Conservation (phyloP, 139 green algal species). For the Coelastrella sp. region DNA sequence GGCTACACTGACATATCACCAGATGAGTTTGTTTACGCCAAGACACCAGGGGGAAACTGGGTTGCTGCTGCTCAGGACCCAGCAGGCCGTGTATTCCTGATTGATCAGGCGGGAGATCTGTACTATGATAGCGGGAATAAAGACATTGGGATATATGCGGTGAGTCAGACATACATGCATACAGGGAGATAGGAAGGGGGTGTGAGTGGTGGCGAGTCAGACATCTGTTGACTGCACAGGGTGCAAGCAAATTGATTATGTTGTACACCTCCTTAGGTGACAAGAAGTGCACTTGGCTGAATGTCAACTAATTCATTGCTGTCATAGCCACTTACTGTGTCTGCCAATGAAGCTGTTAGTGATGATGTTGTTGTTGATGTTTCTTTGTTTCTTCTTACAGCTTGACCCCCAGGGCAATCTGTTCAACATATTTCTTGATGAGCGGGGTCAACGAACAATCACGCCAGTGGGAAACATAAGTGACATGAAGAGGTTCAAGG, state of each 20-base stretch:
- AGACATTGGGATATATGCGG: conserved; percentile 66
- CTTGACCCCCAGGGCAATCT: conserved; percentile 70
- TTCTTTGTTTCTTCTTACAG: conserved; percentile 27
- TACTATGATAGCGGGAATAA: conserved; percentile 73
- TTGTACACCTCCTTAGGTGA: too few species aligned
- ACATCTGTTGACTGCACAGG: too few species aligned
- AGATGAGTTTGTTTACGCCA: conserved; percentile 67
- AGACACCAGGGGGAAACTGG: conserved; percentile 60
- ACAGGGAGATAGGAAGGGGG: too few species aligned
- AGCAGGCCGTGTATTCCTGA: conserved; percentile 64
- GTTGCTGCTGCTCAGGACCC: conserved; percentile 61
- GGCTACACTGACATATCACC: conserved; percentile 55
- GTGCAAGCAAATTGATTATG: too few species aligned
- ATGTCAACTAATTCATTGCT: too few species aligned
- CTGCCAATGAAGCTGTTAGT: too few species aligned
- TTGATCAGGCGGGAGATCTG: conserved; percentile 70
- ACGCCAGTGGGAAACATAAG: conserved; percentile 67
- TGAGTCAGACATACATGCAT: too few species aligned
- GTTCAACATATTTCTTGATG: conserved; percentile 72
- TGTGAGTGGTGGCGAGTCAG: too few species aligned
- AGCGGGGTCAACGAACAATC: conserved; percentile 56
- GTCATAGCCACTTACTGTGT: too few species aligned
- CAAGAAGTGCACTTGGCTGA: too few species aligned
- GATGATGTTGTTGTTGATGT: background rate
- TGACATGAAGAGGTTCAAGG: conserved; percentile 58